Evolutionary conservation across 129 eudicot species (phyloP).

Genomic region (Ambrosia artemisiifolia): DNA sequence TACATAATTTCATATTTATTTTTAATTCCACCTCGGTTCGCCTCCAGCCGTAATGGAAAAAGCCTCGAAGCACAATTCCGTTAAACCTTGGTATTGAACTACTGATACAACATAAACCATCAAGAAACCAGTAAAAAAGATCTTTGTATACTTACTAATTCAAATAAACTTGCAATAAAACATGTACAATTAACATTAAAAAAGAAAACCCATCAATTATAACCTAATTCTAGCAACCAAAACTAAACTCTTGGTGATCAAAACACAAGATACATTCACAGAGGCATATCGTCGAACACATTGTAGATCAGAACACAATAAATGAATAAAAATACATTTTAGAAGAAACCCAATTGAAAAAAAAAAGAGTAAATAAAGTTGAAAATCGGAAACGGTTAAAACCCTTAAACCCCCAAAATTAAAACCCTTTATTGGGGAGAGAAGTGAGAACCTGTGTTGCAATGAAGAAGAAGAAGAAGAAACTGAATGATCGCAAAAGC

Average conservation of each 20-base stretch:
- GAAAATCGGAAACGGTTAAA: not conserved
- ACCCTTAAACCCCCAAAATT: not conserved
- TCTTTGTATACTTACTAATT: not conserved
- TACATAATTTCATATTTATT: no score
- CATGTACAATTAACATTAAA: not conserved
- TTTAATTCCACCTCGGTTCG: no score
- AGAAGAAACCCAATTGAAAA: not conserved
- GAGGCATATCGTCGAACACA: slow-evolving; percentile 17
- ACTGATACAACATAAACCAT: not conserved
- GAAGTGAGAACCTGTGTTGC: not conserved
- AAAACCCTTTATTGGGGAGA: not conserved
- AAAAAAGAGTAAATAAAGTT: not conserved
- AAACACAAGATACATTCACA: not conserved
- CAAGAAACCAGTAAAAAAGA: not conserved
- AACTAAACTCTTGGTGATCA: not conserved
- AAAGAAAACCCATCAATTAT: not conserved
- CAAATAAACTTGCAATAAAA: not conserved
- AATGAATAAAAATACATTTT: not conserved
- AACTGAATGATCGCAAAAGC: slow-evolving; percentile 16
- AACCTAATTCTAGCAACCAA: not conserved
- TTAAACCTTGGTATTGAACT: no score
- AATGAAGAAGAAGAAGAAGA: not conserved
- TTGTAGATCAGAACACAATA: not conserved
- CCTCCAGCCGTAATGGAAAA: no score
- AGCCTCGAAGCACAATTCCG: no score